Evolutionary conservation across 2,329 filamentous ascomycete species (phyloP).

Genomic region (Pseudogymnoascus sp.): DNA sequence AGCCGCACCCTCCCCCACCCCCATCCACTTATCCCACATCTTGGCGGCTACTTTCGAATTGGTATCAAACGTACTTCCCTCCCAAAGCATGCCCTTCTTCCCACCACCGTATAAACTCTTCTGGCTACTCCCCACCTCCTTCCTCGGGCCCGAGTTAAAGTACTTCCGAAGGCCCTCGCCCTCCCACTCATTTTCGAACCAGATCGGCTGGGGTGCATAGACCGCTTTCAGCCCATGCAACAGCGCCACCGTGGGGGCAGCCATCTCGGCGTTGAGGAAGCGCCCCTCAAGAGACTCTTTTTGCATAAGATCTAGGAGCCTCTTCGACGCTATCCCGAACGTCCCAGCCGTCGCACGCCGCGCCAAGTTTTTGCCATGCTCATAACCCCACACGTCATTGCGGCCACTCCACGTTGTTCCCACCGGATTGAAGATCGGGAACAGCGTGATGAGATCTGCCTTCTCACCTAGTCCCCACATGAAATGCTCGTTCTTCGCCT

Average conservation of each 20-base stretch:
- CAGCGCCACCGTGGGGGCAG: constrained; percentile 61
- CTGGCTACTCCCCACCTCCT: constrained; percentile 41
- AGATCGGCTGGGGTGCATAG: constrained; percentile 70
- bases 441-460: constrained; percentile 55
- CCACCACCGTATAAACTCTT: constrained; percentile 53
- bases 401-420: constrained; percentile 66
- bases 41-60: constrained; percentile 48
- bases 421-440: constrained; percentile 70
- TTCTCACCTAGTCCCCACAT: constrained; percentile 70
- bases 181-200: constrained; percentile 67
- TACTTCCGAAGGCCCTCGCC: constrained; percentile 44
- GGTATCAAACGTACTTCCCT: constrained; percentile 55
- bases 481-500: constrained; percentile 56
- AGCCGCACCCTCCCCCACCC: constrained; percentile 45
- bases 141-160: constrained; percentile 52
- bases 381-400: constrained; percentile 51
- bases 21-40: constrained; percentile 56
- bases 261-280: constrained; percentile 76
- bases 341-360: constrained; percentile 72
- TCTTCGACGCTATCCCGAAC: constrained; percentile 63
- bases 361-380: constrained; percentile 43
- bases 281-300: constrained; percentile 64
- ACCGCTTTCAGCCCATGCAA: constrained; percentile 74
- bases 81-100: constrained; percentile 43
- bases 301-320: constrained; percentile 68